Evolutionary conservation across 768 basidiomycete species (phyloP), one percentile per base, ranked within the genome.

Genomic region (Leccinum imitatum): DNA sequence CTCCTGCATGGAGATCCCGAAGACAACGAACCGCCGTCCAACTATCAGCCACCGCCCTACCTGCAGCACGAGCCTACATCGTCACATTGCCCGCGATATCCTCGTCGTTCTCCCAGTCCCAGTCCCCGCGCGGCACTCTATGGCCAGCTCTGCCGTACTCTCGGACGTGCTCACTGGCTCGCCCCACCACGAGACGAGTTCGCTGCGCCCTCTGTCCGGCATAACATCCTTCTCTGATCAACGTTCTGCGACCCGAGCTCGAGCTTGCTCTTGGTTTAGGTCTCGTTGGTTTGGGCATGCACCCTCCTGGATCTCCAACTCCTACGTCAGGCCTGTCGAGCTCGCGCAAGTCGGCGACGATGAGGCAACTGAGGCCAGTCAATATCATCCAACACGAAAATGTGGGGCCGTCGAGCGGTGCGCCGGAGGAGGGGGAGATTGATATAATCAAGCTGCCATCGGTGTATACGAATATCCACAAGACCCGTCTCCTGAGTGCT

Each of bases 1-100:
- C 81, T 30, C n/a, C 77, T 91, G 25, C 78, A 84, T 1, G 76
- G 73, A 19, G 73, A 79, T 50, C n/a, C 8, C 84, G 86, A 83
- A 27, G 84, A 84, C 48, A 81, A 78, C 35, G 76, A 77, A 10
- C 73, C 74, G 2, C 62, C 68, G 56, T 64, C 69, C 62, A 63
- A 75, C 27, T 79, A 83, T 84, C 1, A 86, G 83, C 30, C 83
- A 84, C 50, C 82, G 25, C 27, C 90, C 59, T 89, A 84, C 71
- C 87, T 89, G 68, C 81, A 80, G 35, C 90, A 90, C 0, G 87
- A 91, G 63, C 91, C 25, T 87, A 10, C 27, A 7, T 30, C 27
- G 27, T 30, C 27, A 30, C 27, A 8, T 30, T 8, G 1, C 27
- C 25, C 4, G 5, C 25, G 25, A 25, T 25, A 25, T 25, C 25